Conservation (phyloP, 1,284 basidiomycete genomes). For the Austropuccinia psidii region DNA sequence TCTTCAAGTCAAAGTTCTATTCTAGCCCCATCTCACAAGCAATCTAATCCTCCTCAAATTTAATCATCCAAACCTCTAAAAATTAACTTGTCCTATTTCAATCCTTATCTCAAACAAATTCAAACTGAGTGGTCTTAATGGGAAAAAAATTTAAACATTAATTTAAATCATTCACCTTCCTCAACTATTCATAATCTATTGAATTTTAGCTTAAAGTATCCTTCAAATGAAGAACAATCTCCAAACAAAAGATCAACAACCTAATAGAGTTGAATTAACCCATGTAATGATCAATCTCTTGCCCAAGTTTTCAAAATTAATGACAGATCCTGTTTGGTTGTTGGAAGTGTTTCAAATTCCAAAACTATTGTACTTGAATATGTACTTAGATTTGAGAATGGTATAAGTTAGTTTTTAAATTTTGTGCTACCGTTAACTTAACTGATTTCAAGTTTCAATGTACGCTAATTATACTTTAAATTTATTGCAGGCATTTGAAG, state of each 20-base stretch:
- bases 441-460: background rate
- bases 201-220: too few species aligned
- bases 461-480: background rate
- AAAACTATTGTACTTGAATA: slow-evolving; percentile 73
- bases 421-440: background rate
- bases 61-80: too few species aligned
- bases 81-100: too few species aligned
- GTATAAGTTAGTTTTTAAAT: slow-evolving; percentile 50
- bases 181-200: too few species aligned
- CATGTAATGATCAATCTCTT: slow-evolving; percentile 77
- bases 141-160: too few species aligned
- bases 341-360: slow-evolving; percentile 72
- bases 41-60: too few species aligned
- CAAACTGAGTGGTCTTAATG: too few species aligned
- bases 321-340: slow-evolving; percentile 75
- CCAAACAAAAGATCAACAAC: slow-evolving; percentile 43
- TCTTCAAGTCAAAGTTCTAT: too few species aligned
- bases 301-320: slow-evolving; percentile 81
- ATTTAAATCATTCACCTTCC: too few species aligned
- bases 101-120: too few species aligned
- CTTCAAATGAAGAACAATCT: too few species aligned
- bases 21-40: too few species aligned
- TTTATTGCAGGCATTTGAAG: slow-evolving; percentile 63
- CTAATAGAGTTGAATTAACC: slow-evolving; percentile 63
- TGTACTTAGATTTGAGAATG: slow-evolving; percentile 90